phyloP scores from a whole-genome alignment of 2,329 filamentous ascomycete species.

The Aspergillus viridinutans region DNA sequence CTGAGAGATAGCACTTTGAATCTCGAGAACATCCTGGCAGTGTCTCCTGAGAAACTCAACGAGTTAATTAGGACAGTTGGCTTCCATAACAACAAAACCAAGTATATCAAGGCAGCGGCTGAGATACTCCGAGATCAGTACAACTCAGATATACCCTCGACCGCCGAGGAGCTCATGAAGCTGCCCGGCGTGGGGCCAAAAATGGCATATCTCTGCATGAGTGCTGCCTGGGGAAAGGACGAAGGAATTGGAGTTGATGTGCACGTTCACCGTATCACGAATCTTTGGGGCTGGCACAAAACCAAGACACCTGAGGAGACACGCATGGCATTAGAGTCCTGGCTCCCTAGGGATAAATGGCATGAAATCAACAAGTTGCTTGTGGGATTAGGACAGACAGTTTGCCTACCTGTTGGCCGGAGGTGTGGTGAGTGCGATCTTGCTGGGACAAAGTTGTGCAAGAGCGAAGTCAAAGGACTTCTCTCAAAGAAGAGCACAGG shows the following conservation, averaged over 20 bases:
- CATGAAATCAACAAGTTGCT: slow-evolving; percentile 87
- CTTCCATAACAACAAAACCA: slow-evolving; percentile 93
- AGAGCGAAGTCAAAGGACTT: slow-evolving; percentile 63
- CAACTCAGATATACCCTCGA: slow-evolving; percentile 72
- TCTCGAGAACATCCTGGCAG: slow-evolving; percentile 70
- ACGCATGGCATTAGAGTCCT: slow-evolving; percentile 67
- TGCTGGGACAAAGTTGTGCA: slow-evolving; percentile 71
- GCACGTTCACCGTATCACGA: slow-evolving; percentile 91
- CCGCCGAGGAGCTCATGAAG: slow-evolving; percentile 67
- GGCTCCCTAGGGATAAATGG: slow-evolving; percentile 82
- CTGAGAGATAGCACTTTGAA: slow-evolving; percentile 53
- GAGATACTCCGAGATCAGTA: slow-evolving; percentile 67
- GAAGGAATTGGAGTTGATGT: slow-evolving; percentile 90
- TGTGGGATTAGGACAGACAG: slow-evolving; percentile 81
- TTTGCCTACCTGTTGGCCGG: slow-evolving; percentile 74
- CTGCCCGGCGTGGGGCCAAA: slow-evolving; percentile 89
- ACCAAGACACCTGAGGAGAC: slow-evolving; percentile 81
- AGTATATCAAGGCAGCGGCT: slow-evolving; percentile 72
- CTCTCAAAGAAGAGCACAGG: slow-evolving; percentile 53
- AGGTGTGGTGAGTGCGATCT: slow-evolving; percentile 84
- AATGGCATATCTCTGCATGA: slow-evolving; percentile 88
- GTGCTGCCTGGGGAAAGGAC: slow-evolving; percentile 65
- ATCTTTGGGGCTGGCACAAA: slow-evolving; percentile 87
- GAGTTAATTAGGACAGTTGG: slow-evolving; percentile 77
- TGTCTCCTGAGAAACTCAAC: slow-evolving; percentile 64